Evolutionary conservation across 495 filamentous ascomycete genomes (phyloP), one percentile per base, ranked within the genome.

Genomic region (Penicillium longicatenatum): DNA sequence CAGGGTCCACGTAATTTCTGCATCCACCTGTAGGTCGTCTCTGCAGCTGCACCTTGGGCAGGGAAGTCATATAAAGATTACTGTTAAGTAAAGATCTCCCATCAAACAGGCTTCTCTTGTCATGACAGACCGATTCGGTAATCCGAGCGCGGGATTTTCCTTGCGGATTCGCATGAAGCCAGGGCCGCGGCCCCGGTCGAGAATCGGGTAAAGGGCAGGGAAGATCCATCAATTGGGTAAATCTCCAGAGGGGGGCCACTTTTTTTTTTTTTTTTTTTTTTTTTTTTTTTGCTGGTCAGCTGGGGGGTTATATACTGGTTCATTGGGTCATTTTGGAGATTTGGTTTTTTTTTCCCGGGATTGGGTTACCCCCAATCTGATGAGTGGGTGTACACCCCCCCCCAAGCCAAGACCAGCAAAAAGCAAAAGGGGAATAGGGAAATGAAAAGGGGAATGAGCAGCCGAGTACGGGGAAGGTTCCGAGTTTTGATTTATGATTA

Each of bases 111-210:
- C 19, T n/a, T 8, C 22, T 21, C 17, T 16, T 22, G 37, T 39
- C 43, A 54, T 20, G 31, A 19, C 21, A 54, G 39, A 54, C 55
- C 55, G 55, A 57, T 57, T 57, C 55, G 55, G 55, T 52, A 52
- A 51, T 57, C 55, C 55, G 55, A 42, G 22, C 45, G 54, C 54
- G 24, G 16, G 45, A 26, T 14, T n/a, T 48, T 29, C 24, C 17
- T 14, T 30, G 22, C 4, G 9, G 45, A 48, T n/a, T 30, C 22
- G 16, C 44, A 9, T 8, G n/a, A 9, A 11, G 19, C 42, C 42
- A 43, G 41, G 41, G 14, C 41, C 16, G 26, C 41, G 41, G 52
- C 42, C 26, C 52, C n/a, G 43, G n/a, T 30, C 24, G 21, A 41
- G 30, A 12, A 12, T 19, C 24, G 52, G 31, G 16, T 52, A 44